Percentiles rank a stretch among this genome's conserved stretches.
Conservation (phyloP, 352 stramenopile species). For the Pilasporangium apinafurcum region DNA sequence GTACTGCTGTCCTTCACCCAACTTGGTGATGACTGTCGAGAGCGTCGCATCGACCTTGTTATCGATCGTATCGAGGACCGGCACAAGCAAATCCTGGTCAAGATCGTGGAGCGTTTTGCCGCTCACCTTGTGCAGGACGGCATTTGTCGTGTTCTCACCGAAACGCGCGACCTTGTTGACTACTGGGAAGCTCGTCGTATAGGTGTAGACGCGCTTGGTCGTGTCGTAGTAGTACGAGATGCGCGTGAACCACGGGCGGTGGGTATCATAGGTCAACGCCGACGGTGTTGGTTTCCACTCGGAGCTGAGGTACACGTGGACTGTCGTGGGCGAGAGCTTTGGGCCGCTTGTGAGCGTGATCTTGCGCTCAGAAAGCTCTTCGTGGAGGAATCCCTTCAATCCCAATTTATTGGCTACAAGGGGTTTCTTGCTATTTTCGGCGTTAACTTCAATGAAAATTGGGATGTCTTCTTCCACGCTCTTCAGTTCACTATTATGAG, state of each 20-base stretch:
- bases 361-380: too few relatives aligned
- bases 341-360: conserved; percentile 5
- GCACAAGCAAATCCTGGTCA: conserved; percentile 41
- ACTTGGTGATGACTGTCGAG: conserved; percentile 34
- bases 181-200: conserved; percentile 73
- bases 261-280: conserved; percentile 4
- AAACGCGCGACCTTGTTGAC: conserved; percentile 53
- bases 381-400: conserved; percentile 25
- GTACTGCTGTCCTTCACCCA: conserved; percentile 56
- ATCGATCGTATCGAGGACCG: conserved; percentile 48
- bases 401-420: conserved; percentile 27
- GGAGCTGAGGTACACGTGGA: conserved; percentile 3
- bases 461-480: too few relatives aligned
- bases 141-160: conserved; percentile 64
- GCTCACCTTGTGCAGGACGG: conserved; percentile 50
- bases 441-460: too few relatives aligned
- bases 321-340: not conserved
- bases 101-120: conserved; percentile 55
- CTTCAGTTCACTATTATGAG: too few relatives aligned
- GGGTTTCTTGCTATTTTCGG: too few relatives aligned
- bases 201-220: conserved; percentile 75
- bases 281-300: not conserved
- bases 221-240: conserved; percentile 79
- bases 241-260: conserved; percentile 68
- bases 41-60: conserved; percentile 61